Percentiles rank a stretch among this genome's conserved stretches.
phyloP scores from a whole-genome alignment of 2,329 filamentous ascomycete species.

The Aureobasidium sp. region DNA sequence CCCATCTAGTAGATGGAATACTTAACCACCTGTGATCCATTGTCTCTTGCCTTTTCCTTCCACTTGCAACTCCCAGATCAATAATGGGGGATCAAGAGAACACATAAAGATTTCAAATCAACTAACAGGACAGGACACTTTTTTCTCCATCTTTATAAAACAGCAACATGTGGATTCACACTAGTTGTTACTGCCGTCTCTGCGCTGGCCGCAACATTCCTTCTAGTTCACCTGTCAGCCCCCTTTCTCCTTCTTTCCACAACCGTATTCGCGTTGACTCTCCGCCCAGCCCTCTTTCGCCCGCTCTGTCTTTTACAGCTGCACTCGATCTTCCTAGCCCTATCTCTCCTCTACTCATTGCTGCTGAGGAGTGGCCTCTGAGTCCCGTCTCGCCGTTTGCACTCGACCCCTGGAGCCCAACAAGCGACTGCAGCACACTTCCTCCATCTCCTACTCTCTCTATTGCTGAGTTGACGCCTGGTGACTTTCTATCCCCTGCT shows the following conservation, averaged over 20 bases:
- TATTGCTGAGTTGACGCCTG: background rate
- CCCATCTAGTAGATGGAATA: background rate
- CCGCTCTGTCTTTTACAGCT: background rate
- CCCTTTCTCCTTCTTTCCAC: background rate
- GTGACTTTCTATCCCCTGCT: background rate
- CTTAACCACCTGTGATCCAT: background rate
- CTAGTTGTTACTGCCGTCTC: background rate
- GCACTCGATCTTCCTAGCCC: background rate
- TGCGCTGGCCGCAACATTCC: slow-evolving; percentile 8
- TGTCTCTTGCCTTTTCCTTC: background rate
- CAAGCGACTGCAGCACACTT: background rate
- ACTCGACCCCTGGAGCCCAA: background rate
- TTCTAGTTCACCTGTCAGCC: background rate
- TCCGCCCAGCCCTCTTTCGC: background rate
- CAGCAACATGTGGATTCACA: background rate
- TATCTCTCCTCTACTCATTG: background rate
- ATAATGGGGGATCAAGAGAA: background rate
- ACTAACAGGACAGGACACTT: background rate
- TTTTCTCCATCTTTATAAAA: background rate
- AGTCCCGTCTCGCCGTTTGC: background rate
- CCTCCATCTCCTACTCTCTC: background rate
- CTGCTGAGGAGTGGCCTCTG: background rate
- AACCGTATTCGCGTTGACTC: background rate
- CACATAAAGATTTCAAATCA: background rate
- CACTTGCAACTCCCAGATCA: background rate